Evolutionary conservation across 2,329 filamentous ascomycete genomes (phyloP).

Genomic region (Pseudocercospora fijiensis): DNA sequence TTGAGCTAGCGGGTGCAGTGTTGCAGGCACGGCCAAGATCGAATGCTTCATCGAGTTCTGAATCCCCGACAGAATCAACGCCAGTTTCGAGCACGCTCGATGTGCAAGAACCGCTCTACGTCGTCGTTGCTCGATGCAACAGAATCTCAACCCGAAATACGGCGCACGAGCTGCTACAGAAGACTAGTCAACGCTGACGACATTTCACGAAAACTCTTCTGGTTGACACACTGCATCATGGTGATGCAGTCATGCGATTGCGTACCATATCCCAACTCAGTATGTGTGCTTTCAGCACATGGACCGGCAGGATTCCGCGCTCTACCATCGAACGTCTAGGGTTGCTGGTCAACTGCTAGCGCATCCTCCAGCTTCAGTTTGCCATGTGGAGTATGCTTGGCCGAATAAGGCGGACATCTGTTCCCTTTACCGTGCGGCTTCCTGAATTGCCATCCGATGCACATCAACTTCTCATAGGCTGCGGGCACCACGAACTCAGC

Average conservation of each 20-base stretch:
- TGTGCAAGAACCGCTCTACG: slow-evolving; percentile 30
- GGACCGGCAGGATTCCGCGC: slow-evolving; percentile 5
- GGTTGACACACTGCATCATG: background rate
- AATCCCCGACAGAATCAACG: slow-evolving; percentile 14
- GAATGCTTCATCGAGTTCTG: slow-evolving; percentile 12
- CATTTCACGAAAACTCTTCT: background rate
- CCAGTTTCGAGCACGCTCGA: slow-evolving; percentile 24
- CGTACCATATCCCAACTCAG: background rate
- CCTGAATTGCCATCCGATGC: slow-evolving; percentile 2
- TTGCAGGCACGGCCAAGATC: slow-evolving; percentile 20
- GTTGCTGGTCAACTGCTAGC: slow-evolving; percentile 2
- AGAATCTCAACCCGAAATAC: slow-evolving; percentile 19
- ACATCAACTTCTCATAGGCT: background rate
- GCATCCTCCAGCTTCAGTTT: slow-evolving; percentile 5
- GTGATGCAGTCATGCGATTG: background rate
- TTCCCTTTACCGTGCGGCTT: background rate
- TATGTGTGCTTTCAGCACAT: slow-evolving; percentile 9
- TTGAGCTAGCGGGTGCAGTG: slow-evolving; percentile 33
- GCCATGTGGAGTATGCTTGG: slow-evolving; percentile 7
- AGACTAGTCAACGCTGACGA: slow-evolving; percentile 9
- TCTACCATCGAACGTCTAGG: slow-evolving; percentile 2
- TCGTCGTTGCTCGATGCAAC: slow-evolving; percentile 31
- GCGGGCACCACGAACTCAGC: background rate
- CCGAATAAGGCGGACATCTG: background rate
- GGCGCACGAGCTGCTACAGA: slow-evolving; percentile 24